These are phyloP conservation scores for Mycena vitilis DNA, from an alignment of 768 basidiomycete species.

Conservation along the genomic window DNA sequence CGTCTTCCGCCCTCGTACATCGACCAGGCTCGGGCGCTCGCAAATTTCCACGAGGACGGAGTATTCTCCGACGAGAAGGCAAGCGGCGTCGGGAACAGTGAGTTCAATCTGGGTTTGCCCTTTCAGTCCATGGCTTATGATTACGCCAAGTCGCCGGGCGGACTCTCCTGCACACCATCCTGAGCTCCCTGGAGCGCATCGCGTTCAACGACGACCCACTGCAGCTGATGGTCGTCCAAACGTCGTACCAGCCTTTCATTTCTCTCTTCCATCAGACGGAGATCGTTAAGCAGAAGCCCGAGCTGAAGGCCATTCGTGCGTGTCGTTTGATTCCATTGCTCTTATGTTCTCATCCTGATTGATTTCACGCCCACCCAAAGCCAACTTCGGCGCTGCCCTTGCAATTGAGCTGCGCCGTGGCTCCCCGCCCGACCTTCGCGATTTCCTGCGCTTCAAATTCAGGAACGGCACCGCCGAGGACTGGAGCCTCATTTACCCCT, in stretches of 20 bases:
- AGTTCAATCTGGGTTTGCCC: slow-evolving; percentile 41
- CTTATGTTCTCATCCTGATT: background rate
- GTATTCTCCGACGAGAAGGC: slow-evolving; percentile 76
- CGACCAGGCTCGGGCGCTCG: slow-evolving; percentile 79
- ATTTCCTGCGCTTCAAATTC: slow-evolving; percentile 88
- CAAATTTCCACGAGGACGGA: slow-evolving; percentile 83
- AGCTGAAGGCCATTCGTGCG: slow-evolving; percentile 74
- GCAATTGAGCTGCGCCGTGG: slow-evolving; percentile 85
- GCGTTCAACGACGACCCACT: slow-evolving; percentile 84
- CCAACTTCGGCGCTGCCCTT: slow-evolving; percentile 78
- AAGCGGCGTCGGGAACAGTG: slow-evolving; percentile 82
- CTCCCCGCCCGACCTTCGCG: slow-evolving; percentile 78
- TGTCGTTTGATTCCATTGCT: slow-evolving; percentile 29
- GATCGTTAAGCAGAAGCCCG: slow-evolving; percentile 65
- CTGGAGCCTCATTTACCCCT: slow-evolving; percentile 79
- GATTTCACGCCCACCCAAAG: slow-evolving; percentile 51
- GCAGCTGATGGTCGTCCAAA: slow-evolving; percentile 81
- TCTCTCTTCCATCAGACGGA: slow-evolving; percentile 87
- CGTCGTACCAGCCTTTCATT: slow-evolving; percentile 92
- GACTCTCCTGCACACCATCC: slow-evolving; percentile 78
- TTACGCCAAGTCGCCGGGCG: slow-evolving; percentile 77
- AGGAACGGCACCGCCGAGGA: slow-evolving; percentile 77
- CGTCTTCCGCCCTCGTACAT: slow-evolving; percentile 79
- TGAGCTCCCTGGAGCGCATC: slow-evolving; percentile 79
- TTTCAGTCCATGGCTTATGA: background rate